Percentiles rank a stretch among this genome's conserved stretches.
Evolutionary conservation across 176 grass and related monocot genomes (phyloP).

Genomic region (Oryza coarctata): DNA sequence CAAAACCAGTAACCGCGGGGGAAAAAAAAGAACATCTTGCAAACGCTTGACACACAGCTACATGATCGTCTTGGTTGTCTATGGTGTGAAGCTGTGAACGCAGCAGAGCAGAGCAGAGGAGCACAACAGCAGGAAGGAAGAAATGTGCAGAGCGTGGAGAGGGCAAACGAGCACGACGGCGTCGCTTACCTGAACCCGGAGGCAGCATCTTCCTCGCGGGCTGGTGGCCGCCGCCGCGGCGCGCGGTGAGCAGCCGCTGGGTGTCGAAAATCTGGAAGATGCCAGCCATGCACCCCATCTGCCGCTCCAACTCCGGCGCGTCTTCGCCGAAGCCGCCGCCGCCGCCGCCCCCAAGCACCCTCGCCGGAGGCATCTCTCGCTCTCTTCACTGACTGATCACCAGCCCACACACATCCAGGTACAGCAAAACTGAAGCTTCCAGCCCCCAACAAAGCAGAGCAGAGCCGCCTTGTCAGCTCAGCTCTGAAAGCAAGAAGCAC

Average conservation of each 20-base stretch:
- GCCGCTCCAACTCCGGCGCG: conserved; percentile 58
- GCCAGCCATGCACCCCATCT: conserved; percentile 85
- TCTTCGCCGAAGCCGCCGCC: conserved; percentile 29
- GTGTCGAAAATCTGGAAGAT: conserved; percentile 97
- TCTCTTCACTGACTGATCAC: not conserved
- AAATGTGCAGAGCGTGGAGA: not conserved
- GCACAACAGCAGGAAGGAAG: not conserved
- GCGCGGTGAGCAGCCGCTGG: conserved; percentile 48
- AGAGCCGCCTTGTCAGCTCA: no score
- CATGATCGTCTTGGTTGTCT: not conserved
- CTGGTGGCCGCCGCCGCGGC: conserved; percentile 14
- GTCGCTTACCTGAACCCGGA: conserved; percentile 32
- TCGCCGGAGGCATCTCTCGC: conserved; percentile 39
- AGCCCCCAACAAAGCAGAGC: no score
- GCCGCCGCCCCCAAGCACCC: conserved; percentile 2
- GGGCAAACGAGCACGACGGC: not conserved
- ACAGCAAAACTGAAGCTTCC: no score
- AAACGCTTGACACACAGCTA: not conserved
- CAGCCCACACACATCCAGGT: not conserved
- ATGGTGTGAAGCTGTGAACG: not conserved
- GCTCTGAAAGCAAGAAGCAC: not conserved
- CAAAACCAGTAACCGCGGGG: not conserved
- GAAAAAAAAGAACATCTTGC: not conserved
- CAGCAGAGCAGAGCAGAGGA: not conserved
- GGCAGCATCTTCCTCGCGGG: conserved; percentile 54